Percentiles rank a stretch among this genome's conserved stretches.
Conservation (phyloP, 1,284 basidiomycete genomes). For the Ustilago trichophora region DNA sequence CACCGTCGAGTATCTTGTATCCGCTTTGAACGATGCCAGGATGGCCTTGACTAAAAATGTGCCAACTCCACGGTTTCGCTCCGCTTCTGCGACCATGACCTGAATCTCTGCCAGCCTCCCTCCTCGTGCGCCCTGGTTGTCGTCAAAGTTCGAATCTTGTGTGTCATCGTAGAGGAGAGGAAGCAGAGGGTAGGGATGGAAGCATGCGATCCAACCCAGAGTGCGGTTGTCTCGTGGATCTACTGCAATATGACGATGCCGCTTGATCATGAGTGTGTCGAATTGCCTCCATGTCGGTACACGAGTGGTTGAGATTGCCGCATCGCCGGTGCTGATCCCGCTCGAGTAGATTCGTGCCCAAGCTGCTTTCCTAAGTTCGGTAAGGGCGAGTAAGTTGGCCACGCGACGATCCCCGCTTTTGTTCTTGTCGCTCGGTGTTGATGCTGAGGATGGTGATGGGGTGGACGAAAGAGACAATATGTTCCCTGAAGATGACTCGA, state of each 20-base stretch:
- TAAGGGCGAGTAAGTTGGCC: constrained; percentile 31
- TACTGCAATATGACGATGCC: constrained; percentile 35
- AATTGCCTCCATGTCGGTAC: constrained; percentile 41
- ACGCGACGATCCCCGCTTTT: background rate
- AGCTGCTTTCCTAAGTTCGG: constrained; percentile 41
- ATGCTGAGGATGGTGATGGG: constrained; percentile 2
- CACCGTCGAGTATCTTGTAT: constrained; percentile 17
- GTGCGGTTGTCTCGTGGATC: constrained; percentile 36
- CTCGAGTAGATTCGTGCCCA: constrained; percentile 40
- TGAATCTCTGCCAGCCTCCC: constrained; percentile 21
- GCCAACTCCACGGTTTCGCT: constrained; percentile 19
- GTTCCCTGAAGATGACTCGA: background rate
- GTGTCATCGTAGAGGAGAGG: constrained; percentile 6
- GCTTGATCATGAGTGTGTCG: constrained; percentile 35
- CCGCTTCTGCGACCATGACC: constrained; percentile 35
- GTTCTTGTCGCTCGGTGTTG: background rate
- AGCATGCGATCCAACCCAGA: constrained; percentile 36
- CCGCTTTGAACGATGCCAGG: constrained; percentile 10
- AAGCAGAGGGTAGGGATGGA: constrained; percentile 13
- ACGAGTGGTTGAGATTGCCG: constrained; percentile 18
- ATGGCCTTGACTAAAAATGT: constrained; percentile 19
- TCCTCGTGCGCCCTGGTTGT: constrained; percentile 2
- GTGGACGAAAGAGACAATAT: constrained; percentile 2
- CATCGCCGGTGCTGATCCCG: constrained; percentile 30
- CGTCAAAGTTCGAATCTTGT: background rate